Base-by-base conservation (phyloP, 2,329 filamentous ascomycete species). In the Capronia americana region DNA sequence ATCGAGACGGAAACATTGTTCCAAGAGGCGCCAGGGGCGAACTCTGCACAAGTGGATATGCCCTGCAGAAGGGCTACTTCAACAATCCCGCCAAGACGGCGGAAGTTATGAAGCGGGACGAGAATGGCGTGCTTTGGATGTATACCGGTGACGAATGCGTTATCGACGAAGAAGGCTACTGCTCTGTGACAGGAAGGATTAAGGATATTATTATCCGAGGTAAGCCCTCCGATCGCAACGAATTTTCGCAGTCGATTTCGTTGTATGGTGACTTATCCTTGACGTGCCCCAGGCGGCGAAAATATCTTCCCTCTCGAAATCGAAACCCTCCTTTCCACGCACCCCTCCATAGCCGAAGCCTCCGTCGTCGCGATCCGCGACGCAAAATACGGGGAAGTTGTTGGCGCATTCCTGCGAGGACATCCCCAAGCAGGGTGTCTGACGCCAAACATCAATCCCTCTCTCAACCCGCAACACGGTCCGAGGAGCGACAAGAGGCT, bases 261-360 rank as follows among this genome's bases (percentile, higher is more conserved):
- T 14, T 7, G 14, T 41, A 41, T 8, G 14, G 34, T 20, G 14
- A 20, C 26, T 28, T 6, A 26, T 41, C 34, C 5, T 17, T 41
- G 34, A 17, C 20, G 34, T 11, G 20, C n/a, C 4, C 28, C 34
- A 65, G 94, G 92, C 24, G 94, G 94, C 30, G 94, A 98, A 77
- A 98, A 98, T 76, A 97, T 97, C 63, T 92, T 96, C 77, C 95
- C 94, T 0, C 83, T 96, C 7, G 94, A 98, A 77, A 85, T 98
- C 2, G 95, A 98, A 77, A 93, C 96, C 75, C 93, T 88, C 70
- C 83, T 98, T 4, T 87, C 96, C 68, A 86, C 84, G 1, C 90
- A 92, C 75, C 83, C 87, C 0, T 79, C 82, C 2, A 83, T 92
- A 28, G 76, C 82, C 1, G 81, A 86, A 20, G 89, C 90, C 14